Evolutionary conservation across 495 filamentous ascomycete species (phyloP), one percentile per base, ranked within the genome.

Genomic region (Aspergillus affinis): DNA sequence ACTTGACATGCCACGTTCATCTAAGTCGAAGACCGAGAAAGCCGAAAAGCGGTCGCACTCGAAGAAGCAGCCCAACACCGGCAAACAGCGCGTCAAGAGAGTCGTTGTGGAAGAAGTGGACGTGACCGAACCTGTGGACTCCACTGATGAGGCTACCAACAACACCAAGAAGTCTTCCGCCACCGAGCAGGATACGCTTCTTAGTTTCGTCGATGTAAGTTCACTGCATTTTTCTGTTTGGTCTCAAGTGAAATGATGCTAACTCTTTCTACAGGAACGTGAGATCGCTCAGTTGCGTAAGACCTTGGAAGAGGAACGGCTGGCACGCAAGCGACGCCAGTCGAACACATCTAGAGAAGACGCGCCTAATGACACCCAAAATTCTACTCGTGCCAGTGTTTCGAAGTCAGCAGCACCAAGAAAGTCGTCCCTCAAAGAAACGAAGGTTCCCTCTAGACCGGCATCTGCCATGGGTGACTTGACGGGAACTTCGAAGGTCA

Each of bases 261-360:
- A n/a, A 60, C 64, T 36, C 0, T 32, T 3, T 60, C 32, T 51
- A 6, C 48, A 78, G 76, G 72, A 75, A 65, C 66, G 73, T 56
- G 77, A 82, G 61, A 80, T 82, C 61, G 70, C 76, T 19, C 72
- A 75, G 54, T 67, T 82, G 18, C 75, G 81, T 48, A 81, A 75
- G 65, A 79, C 74, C 1, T 59, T 83, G 18, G 81, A 83, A 57
- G 75, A 80, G 48, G 81, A 83, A 58, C 72, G 81, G 53, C 48
- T 78, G 12, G 66, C 75, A 21, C 80, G 76, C 32, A 81, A 81
- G 60, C 72, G 79, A 48, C 77, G 75, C 17, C 72, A 76, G 30
- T 66, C 72, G 2, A 69, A 61, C 59, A 54, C 62, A 17, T 47
- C 65, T 15, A 73, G 65, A 27, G 76, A 79, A 15, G 56, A 58